Base-by-base conservation (phyloP, 1,139 yeast genomes). In the Hemisphaericaspora xylofermentans region DNA sequence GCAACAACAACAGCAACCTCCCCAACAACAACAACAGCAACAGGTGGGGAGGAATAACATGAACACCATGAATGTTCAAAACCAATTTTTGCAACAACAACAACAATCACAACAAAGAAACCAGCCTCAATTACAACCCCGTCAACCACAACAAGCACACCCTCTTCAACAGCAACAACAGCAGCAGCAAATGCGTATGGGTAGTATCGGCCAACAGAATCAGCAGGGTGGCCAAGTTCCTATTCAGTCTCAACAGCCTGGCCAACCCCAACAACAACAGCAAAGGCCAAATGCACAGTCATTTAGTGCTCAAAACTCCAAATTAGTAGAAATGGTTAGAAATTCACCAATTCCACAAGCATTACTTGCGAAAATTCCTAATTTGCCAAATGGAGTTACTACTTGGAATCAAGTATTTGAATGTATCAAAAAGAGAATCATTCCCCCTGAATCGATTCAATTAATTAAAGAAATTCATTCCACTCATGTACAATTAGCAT, bases 321-420 rank as follows among this genome's bases (percentile, higher is more conserved):
- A 66, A 40, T 38, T 46, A 14, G 50, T 44, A 36, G 62, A 61
- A 38, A 56, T 68, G 57, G 66, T 72, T 42, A 49, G 73, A 34
- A 78, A 78, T 36, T 66, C 78, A 3, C 87, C 86, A 3, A 87
- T 89, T 40, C 97, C 97, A 1, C 80, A 78, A n/a, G 80, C 82
- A 6, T 61, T 89, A 33, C 65, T 89, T 36, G 72, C 76, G 39
- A 79, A 79, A 53, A 79, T 89, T 39, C 96, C 96, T 10, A 82
- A 80, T 36, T 68, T 89, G 27, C 96, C 96, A 0, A 82, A 84
- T n/a, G 85, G 82, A 40, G 83, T 83, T 30, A 82, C 78, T 48
- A 87, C 95, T 4, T 88, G 96, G 96, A 77, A 80, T 33, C 91
- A 84, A 58, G 80, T 89, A 21, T 82, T 85, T 57, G 88, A 84